These are phyloP conservation scores for Diplosphaera chodatii DNA, from an alignment of 139 green algal genomes.

Conservation along the genomic window DNA sequence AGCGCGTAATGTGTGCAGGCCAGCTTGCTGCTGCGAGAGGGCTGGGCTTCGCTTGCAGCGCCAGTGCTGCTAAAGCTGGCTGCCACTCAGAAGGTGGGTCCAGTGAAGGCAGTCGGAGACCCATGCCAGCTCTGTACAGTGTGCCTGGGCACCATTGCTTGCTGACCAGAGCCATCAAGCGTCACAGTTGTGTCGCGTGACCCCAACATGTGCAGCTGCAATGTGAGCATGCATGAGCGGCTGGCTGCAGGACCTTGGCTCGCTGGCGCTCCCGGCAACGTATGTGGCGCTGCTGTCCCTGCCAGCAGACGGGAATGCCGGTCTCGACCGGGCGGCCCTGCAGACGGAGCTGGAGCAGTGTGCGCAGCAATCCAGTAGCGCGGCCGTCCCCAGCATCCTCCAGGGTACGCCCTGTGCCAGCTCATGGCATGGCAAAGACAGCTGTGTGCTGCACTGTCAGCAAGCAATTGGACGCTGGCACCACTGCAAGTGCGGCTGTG, in stretches of 20 bases:
- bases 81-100: slow-evolving; percentile 27
- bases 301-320: background rate
- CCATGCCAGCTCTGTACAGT: too few relatives aligned
- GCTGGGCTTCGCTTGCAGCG: slow-evolving; percentile 37
- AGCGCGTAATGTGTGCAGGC: background rate
- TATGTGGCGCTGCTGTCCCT: slow-evolving; percentile 23
- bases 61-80: slow-evolving; percentile 34
- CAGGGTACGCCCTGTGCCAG: slow-evolving; percentile 1
- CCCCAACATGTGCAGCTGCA: too few relatives aligned
- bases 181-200: too few relatives aligned
- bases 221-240: background rate
- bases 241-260: background rate
- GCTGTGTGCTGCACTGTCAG: too few relatives aligned
- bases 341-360: slow-evolving; percentile 2
- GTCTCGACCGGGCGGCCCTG: background rate
- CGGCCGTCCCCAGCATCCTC: background rate
- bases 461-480: too few relatives aligned
- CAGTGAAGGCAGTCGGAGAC: too few relatives aligned
- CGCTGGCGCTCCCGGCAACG: slow-evolving; percentile 3
- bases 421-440: slow-evolving; percentile 16
- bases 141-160: too few relatives aligned
- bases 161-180: too few relatives aligned
- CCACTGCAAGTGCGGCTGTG: too few relatives aligned
- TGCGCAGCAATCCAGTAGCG: background rate
- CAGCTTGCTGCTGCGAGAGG: slow-evolving; percentile 26